Evolutionary conservation across 768 basidiomycete species (phyloP).

Genomic region (Russula emetica): DNA sequence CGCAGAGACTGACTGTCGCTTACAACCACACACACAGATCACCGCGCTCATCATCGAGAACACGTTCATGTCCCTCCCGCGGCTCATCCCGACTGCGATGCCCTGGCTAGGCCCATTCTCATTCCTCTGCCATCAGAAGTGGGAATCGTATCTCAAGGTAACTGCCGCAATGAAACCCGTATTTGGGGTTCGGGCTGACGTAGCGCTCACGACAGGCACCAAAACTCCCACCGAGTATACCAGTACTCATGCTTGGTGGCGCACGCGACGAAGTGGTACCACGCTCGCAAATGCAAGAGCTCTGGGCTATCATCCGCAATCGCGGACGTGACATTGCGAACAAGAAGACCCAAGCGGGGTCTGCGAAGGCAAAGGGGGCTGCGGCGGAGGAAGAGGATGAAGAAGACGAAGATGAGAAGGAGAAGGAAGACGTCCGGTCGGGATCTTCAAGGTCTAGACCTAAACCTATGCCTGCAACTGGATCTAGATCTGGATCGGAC

Average conservation of each 20-base stretch:
- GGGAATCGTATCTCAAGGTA: constrained; percentile 69
- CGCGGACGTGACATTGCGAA: constrained; percentile 17
- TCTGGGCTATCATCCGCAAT: constrained; percentile 55
- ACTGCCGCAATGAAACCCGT: constrained; percentile 22
- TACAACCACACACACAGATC: constrained; percentile 44
- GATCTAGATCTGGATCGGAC: neutral
- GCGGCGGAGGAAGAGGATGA: neutral
- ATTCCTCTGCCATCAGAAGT: constrained; percentile 82
- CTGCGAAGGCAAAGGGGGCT: neutral
- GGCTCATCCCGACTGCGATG: constrained; percentile 74
- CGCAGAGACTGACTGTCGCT: neutral
- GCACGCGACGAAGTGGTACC: constrained; percentile 68
- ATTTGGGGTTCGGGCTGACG: neutral
- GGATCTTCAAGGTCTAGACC: neutral
- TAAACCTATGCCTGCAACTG: neutral
- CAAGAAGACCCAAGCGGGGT: neutral
- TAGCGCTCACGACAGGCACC: constrained; percentile 26
- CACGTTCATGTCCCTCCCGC: constrained; percentile 82
- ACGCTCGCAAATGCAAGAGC: constrained; percentile 65
- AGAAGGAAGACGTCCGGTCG: neutral
- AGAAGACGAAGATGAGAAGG: constrained; percentile 19
- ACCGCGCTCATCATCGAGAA: constrained; percentile 85
- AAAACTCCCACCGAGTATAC: constrained; percentile 57
- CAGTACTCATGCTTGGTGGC: constrained; percentile 83
- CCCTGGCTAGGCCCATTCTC: constrained; percentile 70